Evolutionary conservation across 768 basidiomycete species (phyloP).

Genomic region (Termitomyces bulborhizus): DNA sequence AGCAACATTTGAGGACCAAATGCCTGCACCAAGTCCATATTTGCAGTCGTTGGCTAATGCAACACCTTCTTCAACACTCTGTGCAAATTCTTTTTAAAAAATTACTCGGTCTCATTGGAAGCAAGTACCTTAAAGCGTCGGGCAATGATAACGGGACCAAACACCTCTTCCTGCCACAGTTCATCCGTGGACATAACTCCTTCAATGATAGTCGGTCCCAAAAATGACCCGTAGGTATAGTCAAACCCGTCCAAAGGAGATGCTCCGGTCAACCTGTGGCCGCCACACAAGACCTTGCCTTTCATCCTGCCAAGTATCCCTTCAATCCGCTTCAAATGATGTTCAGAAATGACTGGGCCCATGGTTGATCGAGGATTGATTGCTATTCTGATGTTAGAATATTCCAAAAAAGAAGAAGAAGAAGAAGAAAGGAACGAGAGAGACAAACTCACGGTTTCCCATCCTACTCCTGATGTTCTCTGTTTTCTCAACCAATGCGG

Average conservation of each 20-base stretch:
- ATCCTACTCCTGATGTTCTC: slow-evolving; percentile 59
- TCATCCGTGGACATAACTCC: slow-evolving; percentile 51
- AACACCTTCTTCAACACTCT: slow-evolving; percentile 64
- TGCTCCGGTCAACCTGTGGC: slow-evolving; percentile 52
- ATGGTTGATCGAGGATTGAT: slow-evolving; percentile 65
- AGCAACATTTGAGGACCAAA: slow-evolving; percentile 76
- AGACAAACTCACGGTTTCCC: slow-evolving; percentile 59
- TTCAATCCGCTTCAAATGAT: slow-evolving; percentile 62
- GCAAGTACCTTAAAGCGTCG: slow-evolving; percentile 33
- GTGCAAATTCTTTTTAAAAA: background rate
- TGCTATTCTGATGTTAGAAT: slow-evolving; percentile 33
- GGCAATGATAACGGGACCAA: slow-evolving; percentile 79
- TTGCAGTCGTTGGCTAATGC: slow-evolving; percentile 66
- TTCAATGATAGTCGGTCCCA: slow-evolving; percentile 70
- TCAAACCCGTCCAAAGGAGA: slow-evolving; percentile 68
- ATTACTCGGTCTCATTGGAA: background rate
- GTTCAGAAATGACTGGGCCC: slow-evolving; percentile 71
- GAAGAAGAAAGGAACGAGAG: background rate
- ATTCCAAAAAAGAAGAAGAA: background rate
- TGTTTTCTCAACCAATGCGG: slow-evolving; percentile 54
- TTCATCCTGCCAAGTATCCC: slow-evolving; percentile 40
- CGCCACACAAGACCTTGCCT: slow-evolving; percentile 55
- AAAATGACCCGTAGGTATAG: slow-evolving; percentile 69
- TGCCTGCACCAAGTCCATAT: slow-evolving; percentile 76
- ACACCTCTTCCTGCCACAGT: slow-evolving; percentile 80